These are phyloP conservation scores for Suhomyces ambrosiae DNA, from an alignment of 1,139 yeast genomes.

Conservation along the genomic window DNA sequence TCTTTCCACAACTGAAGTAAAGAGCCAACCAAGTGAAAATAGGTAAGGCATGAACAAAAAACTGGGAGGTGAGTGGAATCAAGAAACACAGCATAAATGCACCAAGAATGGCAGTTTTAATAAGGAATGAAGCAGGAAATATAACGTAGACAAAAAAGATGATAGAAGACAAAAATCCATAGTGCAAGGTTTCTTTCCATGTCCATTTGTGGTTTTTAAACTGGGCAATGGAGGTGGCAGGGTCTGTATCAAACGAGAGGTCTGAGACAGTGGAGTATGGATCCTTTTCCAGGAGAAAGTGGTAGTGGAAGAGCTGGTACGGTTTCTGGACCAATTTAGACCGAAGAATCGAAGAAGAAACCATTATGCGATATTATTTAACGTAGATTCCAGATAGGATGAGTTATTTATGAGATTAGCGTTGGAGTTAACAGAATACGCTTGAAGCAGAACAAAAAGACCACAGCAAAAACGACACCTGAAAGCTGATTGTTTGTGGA, in stretches of 20 bases:
- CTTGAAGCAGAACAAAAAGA: too few species aligned
- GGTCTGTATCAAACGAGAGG: constrained; percentile 61
- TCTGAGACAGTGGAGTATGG: constrained; percentile 56
- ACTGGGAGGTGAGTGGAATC: constrained; percentile 80
- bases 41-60: constrained; percentile 84
- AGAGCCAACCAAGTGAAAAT: constrained; percentile 86
- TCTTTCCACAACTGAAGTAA: constrained; percentile 76
- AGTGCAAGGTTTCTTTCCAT: constrained; percentile 51
- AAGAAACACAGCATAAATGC: constrained; percentile 44
- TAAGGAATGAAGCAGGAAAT: constrained; percentile 52
- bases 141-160: constrained; percentile 55
- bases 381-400: too few species aligned
- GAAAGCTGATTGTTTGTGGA: too few species aligned
- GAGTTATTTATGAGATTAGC: background rate
- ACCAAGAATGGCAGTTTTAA: constrained; percentile 45
- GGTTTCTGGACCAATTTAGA: constrained; percentile 41
- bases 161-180: constrained; percentile 49
- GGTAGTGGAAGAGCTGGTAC: constrained; percentile 49
- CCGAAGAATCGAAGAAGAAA: constrained; percentile 29
- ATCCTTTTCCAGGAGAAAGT: constrained; percentile 62
- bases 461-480: too few species aligned
- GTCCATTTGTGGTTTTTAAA: constrained; percentile 54
- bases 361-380: constrained; percentile 3
- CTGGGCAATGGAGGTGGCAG: constrained; percentile 49
- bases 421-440: background rate